Evolutionary conservation across 495 filamentous ascomycete genomes (phyloP).

Genomic region (Trichoderma virens): DNA sequence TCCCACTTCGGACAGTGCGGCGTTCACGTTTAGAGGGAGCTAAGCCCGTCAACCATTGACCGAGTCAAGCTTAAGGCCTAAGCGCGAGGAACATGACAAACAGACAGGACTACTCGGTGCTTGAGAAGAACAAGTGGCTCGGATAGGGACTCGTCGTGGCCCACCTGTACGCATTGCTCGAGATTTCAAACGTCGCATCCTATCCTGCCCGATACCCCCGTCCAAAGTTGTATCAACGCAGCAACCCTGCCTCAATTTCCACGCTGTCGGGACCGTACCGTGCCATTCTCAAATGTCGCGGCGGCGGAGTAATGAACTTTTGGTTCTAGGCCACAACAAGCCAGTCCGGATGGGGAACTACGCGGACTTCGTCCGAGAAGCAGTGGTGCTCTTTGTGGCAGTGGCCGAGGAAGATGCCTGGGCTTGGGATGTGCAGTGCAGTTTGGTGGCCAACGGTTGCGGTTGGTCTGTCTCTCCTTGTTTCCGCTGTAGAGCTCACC

Average conservation of each 20-base stretch:
- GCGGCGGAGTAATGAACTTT: conserved; percentile 2
- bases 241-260: neutral
- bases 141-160: neutral
- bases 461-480: too few relatives aligned
- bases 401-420: neutral
- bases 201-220: neutral
- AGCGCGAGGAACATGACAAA: neutral
- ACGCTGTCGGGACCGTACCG: conserved; percentile 2
- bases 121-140: neutral
- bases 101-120: neutral
- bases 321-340: neutral
- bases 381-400: neutral
- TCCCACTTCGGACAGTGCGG: neutral
- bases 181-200: neutral
- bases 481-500: neutral
- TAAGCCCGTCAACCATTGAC: neutral
- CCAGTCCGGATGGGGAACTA: neutral
- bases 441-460: too few relatives aligned
- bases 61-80: neutral
- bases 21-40: neutral
- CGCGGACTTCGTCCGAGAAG: neutral
- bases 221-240: neutral
- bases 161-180: neutral
- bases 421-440: neutral
- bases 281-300: neutral